Base-by-base conservation (phyloP, 2,329 filamentous ascomycete species). In the Nannizziopsis arthrosporioides region DNA sequence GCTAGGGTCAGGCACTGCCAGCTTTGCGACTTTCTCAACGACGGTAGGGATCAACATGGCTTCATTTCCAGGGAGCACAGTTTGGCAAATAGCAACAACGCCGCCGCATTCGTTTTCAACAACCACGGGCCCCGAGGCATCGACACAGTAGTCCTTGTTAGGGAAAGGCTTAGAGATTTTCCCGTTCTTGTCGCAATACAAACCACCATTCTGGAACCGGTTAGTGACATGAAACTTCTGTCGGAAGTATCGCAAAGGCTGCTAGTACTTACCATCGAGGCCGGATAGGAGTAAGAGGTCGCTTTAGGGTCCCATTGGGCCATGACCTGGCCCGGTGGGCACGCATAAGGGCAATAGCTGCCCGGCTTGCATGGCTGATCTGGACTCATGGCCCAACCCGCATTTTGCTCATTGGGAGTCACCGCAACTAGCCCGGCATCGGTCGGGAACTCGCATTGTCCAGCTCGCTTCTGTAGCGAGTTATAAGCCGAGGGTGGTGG, bases 21-120 rank as follows among this genome's bases (percentile, higher is more conserved):
- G 70, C 27, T 73, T 74, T n/a, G 72, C 70, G 18, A 59, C 64
- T 53, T 71, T 67, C 17, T 71, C 59, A 41, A 88, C 80, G 53
- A 80, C 65, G n/a, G 83, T 89, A 12, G 84, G 83, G 57, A 88
- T 88, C 56, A 88, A 71, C 84, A 89, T 89, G 52, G 81, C 81
- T 68, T 89, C 84, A 58, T 86, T 82, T 43, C 84, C 84, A 14
- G 84, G 84, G 52, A 88, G 67, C 11, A 87, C 81, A 3, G 84
- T 89, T 66, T 89, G 84, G 65, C 84, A 89, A 66, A 84, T 85
- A 2, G 84, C 78, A 47, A 87, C 75, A 11, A 73, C 60, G 32
- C 70, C 68, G 39, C 76, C 74, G 53, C 75, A 77, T 56, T 81
- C 80, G 69, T 87, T 89, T 52, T 79, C 70, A 32, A 75, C 84